Evolutionary conservation across 148 eudicot species (phyloP).

Genomic region (Polygonum maritimum): DNA sequence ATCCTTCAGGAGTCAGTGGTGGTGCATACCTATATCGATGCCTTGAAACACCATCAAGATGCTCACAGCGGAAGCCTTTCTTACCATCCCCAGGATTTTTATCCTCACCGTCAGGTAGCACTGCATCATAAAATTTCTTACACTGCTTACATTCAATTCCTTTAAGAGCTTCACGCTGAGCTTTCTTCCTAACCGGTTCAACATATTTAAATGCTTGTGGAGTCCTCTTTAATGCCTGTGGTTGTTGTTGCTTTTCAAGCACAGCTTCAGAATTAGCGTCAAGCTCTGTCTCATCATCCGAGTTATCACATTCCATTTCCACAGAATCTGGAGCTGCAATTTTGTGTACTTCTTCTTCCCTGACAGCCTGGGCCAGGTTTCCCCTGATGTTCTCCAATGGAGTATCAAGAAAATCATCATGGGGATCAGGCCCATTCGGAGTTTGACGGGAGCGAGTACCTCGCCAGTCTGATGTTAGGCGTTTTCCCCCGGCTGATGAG

Average conservation of each 20-base stretch:
- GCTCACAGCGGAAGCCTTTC: conserved; percentile 66
- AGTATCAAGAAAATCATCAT: conserved; percentile 93
- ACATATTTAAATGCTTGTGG: conserved; percentile 60
- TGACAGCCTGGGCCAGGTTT: conserved; percentile 33
- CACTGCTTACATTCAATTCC: conserved; percentile 96
- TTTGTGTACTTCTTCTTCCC: conserved; percentile 24
- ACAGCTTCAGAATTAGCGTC: conserved; percentile 33
- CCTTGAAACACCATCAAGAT: conserved; percentile 89
- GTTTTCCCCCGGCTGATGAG: conserved; percentile 57
- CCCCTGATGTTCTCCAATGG: conserved; percentile 73
- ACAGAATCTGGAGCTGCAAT: conserved; percentile 25
- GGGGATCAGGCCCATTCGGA: conserved; percentile 72
- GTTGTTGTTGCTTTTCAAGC: conserved; percentile 26
- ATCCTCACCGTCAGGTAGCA: conserved; percentile 42
- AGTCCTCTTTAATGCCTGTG: conserved; percentile 29
- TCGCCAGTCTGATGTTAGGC: conserved; percentile 71
- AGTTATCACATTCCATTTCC: conserved; percentile 33
- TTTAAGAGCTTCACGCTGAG: conserved; percentile 62
- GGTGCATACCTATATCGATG: conserved; percentile 85
- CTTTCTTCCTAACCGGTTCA: conserved; percentile 82
- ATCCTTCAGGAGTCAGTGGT: conserved; percentile 93
- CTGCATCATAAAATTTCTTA: conserved; percentile 91
- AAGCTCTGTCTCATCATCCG: conserved; percentile 67
- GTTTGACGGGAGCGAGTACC: conserved; percentile 68
- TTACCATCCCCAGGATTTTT: conserved; percentile 24